Conservation (phyloP, 805 yeast species). For the Kodamaea fukazawae region DNA sequence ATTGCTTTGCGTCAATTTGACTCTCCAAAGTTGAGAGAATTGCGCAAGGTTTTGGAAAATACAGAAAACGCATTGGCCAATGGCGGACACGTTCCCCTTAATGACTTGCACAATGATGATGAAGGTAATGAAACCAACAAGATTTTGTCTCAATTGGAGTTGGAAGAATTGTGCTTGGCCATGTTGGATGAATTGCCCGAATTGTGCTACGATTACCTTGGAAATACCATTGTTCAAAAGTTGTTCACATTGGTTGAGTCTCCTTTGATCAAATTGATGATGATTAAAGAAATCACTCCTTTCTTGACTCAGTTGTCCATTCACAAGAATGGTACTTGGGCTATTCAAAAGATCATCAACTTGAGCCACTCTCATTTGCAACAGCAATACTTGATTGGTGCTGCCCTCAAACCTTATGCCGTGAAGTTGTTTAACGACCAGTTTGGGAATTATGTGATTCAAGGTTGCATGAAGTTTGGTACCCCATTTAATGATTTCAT, state of each 20-base stretch:
- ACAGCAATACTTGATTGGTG: slow-evolving; percentile 59
- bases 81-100: slow-evolving; percentile 3
- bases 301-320: slow-evolving; percentile 87
- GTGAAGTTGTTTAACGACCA: slow-evolving; percentile 89
- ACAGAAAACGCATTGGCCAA: slow-evolving; percentile 21
- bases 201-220: slow-evolving; percentile 86
- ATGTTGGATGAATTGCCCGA: slow-evolving; percentile 90
- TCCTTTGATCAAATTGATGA: slow-evolving; percentile 68
- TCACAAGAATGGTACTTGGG: slow-evolving; percentile 99
- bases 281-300: slow-evolving; percentile 76
- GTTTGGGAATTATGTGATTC: slow-evolving; percentile 94
- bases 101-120: slow-evolving; percentile 5
- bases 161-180: slow-evolving; percentile 78
- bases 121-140: slow-evolving; percentile 12
- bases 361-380: slow-evolving; percentile 48
- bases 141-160: slow-evolving; percentile 49
- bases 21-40: slow-evolving; percentile 83
- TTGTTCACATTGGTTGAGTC: slow-evolving; percentile 67
- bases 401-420: slow-evolving; percentile 73
- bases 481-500: slow-evolving; percentile 87
- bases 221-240: slow-evolving; percentile 94
- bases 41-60: slow-evolving; percentile 57
- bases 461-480: slow-evolving; percentile 88
- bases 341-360: slow-evolving; percentile 91
- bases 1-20: slow-evolving; percentile 69